Evolutionary conservation across 1,284 basidiomycete species (phyloP).

Genomic region (Leccinum subrobustum): DNA sequence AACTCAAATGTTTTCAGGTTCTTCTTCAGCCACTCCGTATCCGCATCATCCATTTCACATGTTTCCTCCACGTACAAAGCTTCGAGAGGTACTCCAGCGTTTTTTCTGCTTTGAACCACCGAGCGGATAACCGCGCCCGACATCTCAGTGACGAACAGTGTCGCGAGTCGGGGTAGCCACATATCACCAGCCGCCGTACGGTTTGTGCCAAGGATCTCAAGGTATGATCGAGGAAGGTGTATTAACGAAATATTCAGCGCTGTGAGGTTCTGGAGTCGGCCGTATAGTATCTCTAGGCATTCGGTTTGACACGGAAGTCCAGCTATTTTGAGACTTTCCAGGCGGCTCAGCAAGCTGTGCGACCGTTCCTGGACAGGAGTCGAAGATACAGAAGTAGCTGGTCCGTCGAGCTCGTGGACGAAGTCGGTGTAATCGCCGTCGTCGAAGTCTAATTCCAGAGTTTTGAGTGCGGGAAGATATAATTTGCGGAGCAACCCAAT

Average conservation of each 20-base stretch:
- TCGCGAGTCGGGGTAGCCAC: conserved; percentile 37
- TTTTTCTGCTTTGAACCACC: conserved; percentile 44
- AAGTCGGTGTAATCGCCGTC: conserved; percentile 49
- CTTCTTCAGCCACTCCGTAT: conserved; percentile 46
- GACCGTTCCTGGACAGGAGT: conserved; percentile 37
- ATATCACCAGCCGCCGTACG: conserved; percentile 9
- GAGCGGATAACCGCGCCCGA: conserved; percentile 39
- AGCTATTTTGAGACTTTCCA: conserved; percentile 50
- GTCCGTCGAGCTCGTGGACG: conserved; percentile 38
- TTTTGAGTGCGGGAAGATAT: conserved; percentile 45
- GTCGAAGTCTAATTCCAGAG: conserved; percentile 53
- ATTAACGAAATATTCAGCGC: conserved; percentile 39
- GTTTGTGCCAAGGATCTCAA: conserved; percentile 38
- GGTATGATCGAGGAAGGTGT: conserved; percentile 36
- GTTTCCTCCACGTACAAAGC: conserved; percentile 44
- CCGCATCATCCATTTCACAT: conserved; percentile 36
- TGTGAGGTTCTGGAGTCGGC: conserved; percentile 44
- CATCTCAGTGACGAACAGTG: conserved; percentile 45
- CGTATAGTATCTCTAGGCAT: conserved; percentile 39
- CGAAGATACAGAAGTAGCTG: conserved; percentile 21
- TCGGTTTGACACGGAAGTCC: conserved; percentile 42
- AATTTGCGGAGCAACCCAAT: conserved; percentile 48
- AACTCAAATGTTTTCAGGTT: conserved; percentile 47
- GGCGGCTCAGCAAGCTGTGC: conserved; percentile 38
- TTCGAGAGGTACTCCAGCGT: conserved; percentile 43